Conservation (phyloP, 805 yeast genomes). For the Grigorovia humatica region DNA sequence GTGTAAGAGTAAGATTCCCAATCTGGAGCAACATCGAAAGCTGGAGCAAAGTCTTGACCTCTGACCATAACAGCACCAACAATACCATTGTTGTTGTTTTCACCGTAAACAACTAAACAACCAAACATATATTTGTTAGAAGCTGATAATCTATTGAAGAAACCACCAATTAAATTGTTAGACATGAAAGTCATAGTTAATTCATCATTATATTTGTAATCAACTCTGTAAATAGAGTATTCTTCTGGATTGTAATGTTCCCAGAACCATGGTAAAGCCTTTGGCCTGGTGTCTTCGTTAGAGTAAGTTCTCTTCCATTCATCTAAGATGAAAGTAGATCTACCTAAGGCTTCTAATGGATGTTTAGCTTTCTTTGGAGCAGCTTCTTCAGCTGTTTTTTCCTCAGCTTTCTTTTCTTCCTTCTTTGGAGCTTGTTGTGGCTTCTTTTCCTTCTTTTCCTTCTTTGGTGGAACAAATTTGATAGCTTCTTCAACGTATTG, state of each 20-base stretch:
- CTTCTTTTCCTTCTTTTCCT: constrained; percentile 43
- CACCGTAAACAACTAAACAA: constrained; percentile 89
- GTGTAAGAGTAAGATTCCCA: constrained; percentile 89
- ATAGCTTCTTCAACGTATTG: constrained; percentile 52
- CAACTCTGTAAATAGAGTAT: constrained; percentile 92
- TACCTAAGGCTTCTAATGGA: constrained; percentile 80
- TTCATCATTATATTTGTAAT: constrained; percentile 96
- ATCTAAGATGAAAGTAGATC: constrained; percentile 58
- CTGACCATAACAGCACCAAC: constrained; percentile 90
- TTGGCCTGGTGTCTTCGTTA: constrained; percentile 91
- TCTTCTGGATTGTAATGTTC: constrained; percentile 82
- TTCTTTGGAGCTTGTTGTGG: constrained; percentile 1
- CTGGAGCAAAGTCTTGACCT: constrained; percentile 86
- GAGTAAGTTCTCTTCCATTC: constrained; percentile 96
- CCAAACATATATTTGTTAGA: constrained; percentile 94
- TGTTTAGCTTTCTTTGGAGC: constrained; percentile 58
- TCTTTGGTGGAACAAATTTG: constrained; percentile 61
- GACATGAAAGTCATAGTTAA: constrained; percentile 91
- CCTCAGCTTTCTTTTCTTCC: constrained; percentile 20
- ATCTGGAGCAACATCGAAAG: constrained; percentile 89
- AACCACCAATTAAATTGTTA: constrained; percentile 95
- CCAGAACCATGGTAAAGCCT: constrained; percentile 98
- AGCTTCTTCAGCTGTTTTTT: constrained; percentile 33
- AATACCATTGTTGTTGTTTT: constrained; percentile 96
- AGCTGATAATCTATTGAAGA: constrained; percentile 87